Conservation (phyloP, 2,329 filamentous ascomycete genomes). For the Drechslerella coelobrocha region DNA sequence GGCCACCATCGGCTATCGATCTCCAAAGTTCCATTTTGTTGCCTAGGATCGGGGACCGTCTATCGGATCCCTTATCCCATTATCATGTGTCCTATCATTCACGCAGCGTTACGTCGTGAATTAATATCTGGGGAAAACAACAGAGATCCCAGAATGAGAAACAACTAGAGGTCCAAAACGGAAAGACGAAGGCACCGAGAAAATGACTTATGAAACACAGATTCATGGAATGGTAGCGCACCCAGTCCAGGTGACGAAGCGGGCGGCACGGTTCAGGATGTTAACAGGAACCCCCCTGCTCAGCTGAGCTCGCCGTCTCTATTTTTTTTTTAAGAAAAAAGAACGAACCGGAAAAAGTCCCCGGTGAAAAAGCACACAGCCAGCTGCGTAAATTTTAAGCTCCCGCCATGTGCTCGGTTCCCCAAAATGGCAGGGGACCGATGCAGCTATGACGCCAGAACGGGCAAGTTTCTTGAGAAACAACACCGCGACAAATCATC, state of each 20-base stretch:
- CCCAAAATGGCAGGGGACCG: background rate
- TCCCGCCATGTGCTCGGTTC: background rate
- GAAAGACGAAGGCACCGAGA: background rate
- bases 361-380: conserved; percentile 12
- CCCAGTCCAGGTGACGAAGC: background rate
- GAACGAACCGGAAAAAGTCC: conserved; percentile 29
- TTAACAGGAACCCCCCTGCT: background rate
- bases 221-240: background rate
- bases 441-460: background rate
- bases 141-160: background rate
- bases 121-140: background rate
- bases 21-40: background rate
- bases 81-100: too few species aligned
- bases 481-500: conserved; percentile 2
- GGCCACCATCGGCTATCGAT: background rate
- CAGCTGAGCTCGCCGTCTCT: conserved; percentile 8
- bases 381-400: conserved; percentile 38
- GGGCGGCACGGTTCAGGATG: background rate
- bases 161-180: background rate
- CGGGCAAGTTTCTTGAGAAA: conserved; percentile 43
- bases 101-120: too few species aligned
- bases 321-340: too few species aligned
- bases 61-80: too few species aligned
- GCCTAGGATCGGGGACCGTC: too few species aligned
- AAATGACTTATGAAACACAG: background rate